phyloP scores from a whole-genome alignment of 192 early-diverging fungal genomes.

The Entomortierella beljakovae region DNA sequence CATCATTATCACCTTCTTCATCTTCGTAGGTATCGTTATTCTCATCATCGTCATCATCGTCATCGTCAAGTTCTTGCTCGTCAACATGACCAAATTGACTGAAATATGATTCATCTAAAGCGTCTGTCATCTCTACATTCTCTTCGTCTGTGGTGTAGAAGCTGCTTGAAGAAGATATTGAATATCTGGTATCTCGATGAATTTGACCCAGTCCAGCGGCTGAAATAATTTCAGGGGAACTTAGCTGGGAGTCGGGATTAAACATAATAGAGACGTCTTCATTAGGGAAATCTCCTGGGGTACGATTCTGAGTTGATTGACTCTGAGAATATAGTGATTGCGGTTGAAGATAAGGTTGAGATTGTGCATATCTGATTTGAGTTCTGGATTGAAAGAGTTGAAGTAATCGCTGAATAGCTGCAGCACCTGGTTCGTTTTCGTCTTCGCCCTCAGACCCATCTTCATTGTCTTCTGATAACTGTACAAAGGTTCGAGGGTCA shows the following conservation, averaged over 20 bases:
- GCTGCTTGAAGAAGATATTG: not conserved
- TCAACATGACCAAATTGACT: not conserved
- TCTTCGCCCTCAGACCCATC: slow-evolving; percentile 12
- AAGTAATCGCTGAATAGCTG: slow-evolving; percentile 20
- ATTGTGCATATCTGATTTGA: not conserved
- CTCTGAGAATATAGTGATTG: not conserved
- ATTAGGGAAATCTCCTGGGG: slow-evolving; percentile 27
- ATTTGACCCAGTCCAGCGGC: not conserved
- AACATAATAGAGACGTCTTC: not conserved
- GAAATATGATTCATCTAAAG: not conserved
- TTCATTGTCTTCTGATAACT: slow-evolving; percentile 3
- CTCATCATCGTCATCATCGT: not conserved
- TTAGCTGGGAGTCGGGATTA: not conserved
- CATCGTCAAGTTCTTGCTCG: slow-evolving; percentile 1
- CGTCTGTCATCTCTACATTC: slow-evolving; percentile 21
- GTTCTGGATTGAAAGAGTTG: slow-evolving; percentile 18
- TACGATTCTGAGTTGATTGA: not conserved
- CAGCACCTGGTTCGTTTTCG: slow-evolving; percentile 3
- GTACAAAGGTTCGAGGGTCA: slow-evolving; percentile 37
- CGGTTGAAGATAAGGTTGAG: slow-evolving; percentile 16
- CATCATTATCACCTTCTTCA: too few species aligned
- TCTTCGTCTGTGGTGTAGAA: not conserved
- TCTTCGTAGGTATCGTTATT: not conserved
- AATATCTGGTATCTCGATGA: not conserved
- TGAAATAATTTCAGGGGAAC: not conserved